A percentile compares a stretch with the other conserved stretches of the same genome.
These are phyloP conservation scores for Closterium sp. DNA, from an alignment of 139 green algal genomes.

Conservation along the genomic window DNA sequence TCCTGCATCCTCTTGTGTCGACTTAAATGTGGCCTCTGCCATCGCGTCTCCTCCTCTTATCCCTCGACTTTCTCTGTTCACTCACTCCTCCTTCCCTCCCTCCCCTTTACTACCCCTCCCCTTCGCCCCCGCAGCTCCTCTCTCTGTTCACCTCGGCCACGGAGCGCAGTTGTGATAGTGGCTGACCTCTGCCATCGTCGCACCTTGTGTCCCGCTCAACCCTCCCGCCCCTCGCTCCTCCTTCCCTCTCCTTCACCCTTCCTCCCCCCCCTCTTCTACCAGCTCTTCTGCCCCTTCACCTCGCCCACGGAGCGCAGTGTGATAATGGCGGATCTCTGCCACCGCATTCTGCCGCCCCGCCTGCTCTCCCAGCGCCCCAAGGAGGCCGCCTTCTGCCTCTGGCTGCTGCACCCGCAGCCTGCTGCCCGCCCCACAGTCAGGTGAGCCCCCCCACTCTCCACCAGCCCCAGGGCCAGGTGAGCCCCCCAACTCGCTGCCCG, in stretches of 20 bases:
- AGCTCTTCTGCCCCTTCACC: conserved; percentile 30
- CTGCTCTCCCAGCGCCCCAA: conserved; percentile 39
- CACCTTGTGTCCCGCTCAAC: background rate
- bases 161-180: conserved; percentile 1
- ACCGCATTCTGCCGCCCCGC: conserved; percentile 40
- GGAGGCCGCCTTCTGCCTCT: conserved; percentile 47
- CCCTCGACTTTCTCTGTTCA: background rate
- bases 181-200: conserved; percentile 25
- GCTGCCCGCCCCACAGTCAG: conserved; percentile 3
- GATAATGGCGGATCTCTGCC: conserved; percentile 39
- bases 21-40: no score
- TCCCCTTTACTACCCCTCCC: background rate
- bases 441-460: conserved; percentile 15
- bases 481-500: conserved; percentile 25
- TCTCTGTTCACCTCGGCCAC: background rate
- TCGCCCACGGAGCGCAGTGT: background rate
- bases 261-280: background rate
- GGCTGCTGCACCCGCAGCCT: conserved; percentile 49
- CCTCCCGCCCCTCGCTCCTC: background rate
- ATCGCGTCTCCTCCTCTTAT: background rate
- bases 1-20: no score
- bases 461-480: conserved; percentile 10
- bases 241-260: background rate
- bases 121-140: conserved; percentile 25
- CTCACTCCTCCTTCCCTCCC: background rate